Evolutionary conservation across 2,329 filamentous ascomycete species (phyloP).

Genomic region (Aspergillus pseudoglaucus): DNA sequence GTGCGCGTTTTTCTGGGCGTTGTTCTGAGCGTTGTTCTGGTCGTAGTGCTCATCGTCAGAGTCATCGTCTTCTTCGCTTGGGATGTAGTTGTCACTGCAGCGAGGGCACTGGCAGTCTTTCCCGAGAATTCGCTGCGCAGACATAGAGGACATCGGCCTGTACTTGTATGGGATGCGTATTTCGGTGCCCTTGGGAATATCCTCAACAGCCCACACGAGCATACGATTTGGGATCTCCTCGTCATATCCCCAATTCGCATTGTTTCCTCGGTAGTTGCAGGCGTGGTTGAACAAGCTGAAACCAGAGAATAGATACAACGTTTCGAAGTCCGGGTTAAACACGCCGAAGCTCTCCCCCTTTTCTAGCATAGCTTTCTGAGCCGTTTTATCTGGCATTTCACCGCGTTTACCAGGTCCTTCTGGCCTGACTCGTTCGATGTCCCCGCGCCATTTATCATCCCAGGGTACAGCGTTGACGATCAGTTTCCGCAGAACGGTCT

Average conservation of each 20-base stretch:
- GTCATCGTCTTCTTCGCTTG: not conserved
- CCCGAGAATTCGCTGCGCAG: slow-evolving; percentile 10
- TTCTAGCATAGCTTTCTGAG: not conserved
- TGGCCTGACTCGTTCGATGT: slow-evolving; percentile 1
- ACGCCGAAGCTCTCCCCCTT: slow-evolving; percentile 1
- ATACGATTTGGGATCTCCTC: slow-evolving; percentile 21
- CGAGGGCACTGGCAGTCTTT: slow-evolving; percentile 9
- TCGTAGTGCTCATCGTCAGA: not conserved
- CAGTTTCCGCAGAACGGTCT: slow-evolving; percentile 27
- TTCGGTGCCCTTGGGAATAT: slow-evolving; percentile 20
- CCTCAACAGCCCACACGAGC: slow-evolving; percentile 19
- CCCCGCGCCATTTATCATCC: slow-evolving; percentile 14
- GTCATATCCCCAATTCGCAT: slow-evolving; percentile 27
- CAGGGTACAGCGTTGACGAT: slow-evolving; percentile 26
- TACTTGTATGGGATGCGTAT: slow-evolving; percentile 18
- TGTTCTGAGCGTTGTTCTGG: too few relatives aligned
- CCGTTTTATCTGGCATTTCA: not conserved
- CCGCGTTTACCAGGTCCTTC: slow-evolving; percentile 6
- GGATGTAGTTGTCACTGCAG: not conserved
- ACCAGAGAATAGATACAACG: slow-evolving; percentile 27
- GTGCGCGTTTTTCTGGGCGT: too few relatives aligned
- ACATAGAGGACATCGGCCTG: not conserved
- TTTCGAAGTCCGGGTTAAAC: slow-evolving; percentile 18
- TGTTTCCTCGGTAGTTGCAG: slow-evolving; percentile 11
- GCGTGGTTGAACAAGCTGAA: slow-evolving; percentile 28